Conservation (phyloP, 441 rosid genomes). For the Erysimum pusillum region DNA sequence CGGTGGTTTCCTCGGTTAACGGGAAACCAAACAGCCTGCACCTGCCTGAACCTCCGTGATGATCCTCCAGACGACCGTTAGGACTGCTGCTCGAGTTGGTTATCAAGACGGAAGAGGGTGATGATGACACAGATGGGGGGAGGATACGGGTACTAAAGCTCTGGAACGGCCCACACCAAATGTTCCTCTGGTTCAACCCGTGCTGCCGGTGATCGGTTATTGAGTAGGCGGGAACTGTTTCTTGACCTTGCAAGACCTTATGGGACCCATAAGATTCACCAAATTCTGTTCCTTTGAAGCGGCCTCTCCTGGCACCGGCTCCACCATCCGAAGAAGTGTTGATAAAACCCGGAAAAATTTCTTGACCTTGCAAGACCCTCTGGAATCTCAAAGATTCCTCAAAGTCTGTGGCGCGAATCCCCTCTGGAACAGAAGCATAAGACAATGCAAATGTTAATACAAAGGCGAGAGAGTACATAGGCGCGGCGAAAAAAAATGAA, state of each 20-base stretch:
- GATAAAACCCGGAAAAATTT: conserved; percentile 70
- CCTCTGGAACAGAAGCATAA: conserved; percentile 59
- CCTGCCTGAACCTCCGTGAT: conserved; percentile 55
- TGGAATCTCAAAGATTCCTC: conserved; percentile 91
- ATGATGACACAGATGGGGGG: conserved; percentile 58
- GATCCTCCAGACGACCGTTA: conserved; percentile 20
- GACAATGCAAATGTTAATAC: neutral
- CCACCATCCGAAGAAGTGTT: conserved; percentile 60
- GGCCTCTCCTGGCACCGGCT: conserved; percentile 55
- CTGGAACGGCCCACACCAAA: conserved; percentile 62
- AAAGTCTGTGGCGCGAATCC: conserved; percentile 78
- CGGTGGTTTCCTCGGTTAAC: conserved; percentile 68
- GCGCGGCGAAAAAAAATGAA: no score
- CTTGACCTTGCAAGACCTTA: conserved; percentile 99
- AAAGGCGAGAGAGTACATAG: neutral
- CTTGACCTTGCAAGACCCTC: conserved; percentile 99
- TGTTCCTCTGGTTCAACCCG: conserved; percentile 57
- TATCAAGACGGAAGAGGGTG: conserved; percentile 82
- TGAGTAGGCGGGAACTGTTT: conserved; percentile 65
- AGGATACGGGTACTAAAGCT: conserved; percentile 51
- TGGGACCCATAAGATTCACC: conserved; percentile 73
- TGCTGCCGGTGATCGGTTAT: conserved; percentile 51
- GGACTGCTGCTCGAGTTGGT: conserved; percentile 44
- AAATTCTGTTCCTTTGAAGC: conserved; percentile 64
- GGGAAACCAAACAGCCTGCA: conserved; percentile 96